These are phyloP conservation scores for Phytophthora constricta DNA, from an alignment of 352 stramenopile species.

Conservation along the genomic window DNA sequence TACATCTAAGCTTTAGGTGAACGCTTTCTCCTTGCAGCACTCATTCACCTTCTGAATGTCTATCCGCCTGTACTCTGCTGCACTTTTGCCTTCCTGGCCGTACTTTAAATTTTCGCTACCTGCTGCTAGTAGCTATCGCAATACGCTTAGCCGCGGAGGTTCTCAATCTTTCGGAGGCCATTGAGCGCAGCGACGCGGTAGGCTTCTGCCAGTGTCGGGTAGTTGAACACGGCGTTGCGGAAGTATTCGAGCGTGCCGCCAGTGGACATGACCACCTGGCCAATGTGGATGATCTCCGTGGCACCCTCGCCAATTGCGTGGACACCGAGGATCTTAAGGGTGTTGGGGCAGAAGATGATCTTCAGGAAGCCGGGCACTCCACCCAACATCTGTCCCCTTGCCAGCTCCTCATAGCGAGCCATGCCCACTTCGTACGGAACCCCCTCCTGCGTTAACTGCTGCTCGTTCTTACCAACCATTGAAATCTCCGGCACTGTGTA, in stretches of 20 bases:
- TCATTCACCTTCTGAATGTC: conserved; percentile 14
- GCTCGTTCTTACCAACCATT: conserved; percentile 91
- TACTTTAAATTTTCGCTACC: not conserved
- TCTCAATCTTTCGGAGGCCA: conserved; percentile 76
- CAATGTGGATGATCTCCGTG: conserved; percentile 92
- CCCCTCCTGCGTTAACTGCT: conserved; percentile 82
- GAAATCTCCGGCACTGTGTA: conserved; percentile 91
- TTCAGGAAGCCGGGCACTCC: conserved; percentile 83
- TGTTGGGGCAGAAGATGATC: conserved; percentile 85
- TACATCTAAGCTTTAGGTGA: not conserved
- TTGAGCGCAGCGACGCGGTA: conserved; percentile 85
- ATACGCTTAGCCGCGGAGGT: conserved; percentile 40
- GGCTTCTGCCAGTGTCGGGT: conserved; percentile 89
- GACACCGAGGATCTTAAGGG: conserved; percentile 77
- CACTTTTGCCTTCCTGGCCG: not conserved
- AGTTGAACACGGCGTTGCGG: conserved; percentile 92
- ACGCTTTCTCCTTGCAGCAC: not conserved
- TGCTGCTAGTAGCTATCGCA: conserved; percentile 3
- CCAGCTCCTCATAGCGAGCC: conserved; percentile 84
- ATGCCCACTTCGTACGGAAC: conserved; percentile 82
- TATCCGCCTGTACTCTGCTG: conserved; percentile 16
- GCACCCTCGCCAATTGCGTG: conserved; percentile 87
- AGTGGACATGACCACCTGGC: conserved; percentile 87
- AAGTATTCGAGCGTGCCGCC: conserved; percentile 90
- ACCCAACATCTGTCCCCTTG: conserved; percentile 87